phyloP scores from a whole-genome alignment of 116 monocot species.

The Dioscorea cayenensis region DNA sequence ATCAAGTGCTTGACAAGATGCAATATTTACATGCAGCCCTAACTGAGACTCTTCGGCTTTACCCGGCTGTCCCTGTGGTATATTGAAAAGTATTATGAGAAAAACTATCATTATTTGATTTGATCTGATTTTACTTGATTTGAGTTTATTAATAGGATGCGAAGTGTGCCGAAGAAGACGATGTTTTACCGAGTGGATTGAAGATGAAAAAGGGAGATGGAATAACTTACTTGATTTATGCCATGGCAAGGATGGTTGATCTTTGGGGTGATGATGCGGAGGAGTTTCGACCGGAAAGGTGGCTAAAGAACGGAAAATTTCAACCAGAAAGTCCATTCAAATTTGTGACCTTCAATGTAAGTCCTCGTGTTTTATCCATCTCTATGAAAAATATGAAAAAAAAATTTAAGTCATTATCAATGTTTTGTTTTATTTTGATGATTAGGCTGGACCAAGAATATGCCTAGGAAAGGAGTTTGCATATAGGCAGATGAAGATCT shows the following conservation, averaged over 20 bases:
- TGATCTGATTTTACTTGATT: neutral
- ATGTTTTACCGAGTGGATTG: constrained; percentile 36
- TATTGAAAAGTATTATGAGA: neutral
- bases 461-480: constrained; percentile 60
- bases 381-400: too few relatives aligned
- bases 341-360: constrained; percentile 38
- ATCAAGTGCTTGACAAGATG: constrained; percentile 15
- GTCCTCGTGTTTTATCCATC: neutral
- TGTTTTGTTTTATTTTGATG: neutral
- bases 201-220: constrained; percentile 36
- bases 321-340: constrained; percentile 42
- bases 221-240: constrained; percentile 25
- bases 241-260: constrained; percentile 52
- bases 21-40: constrained; percentile 24
- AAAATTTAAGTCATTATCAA: neutral
- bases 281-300: constrained; percentile 39
- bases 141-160: neutral
- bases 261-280: constrained; percentile 58
- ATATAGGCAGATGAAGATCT: constrained; percentile 53
- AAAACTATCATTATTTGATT: too few relatives aligned
- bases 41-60: constrained; percentile 26
- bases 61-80: constrained; percentile 31
- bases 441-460: constrained; percentile 50
- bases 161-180: constrained; percentile 15
- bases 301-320: constrained; percentile 30